phyloP scores from a whole-genome alignment of 163 green algal genomes.

The Scenedesmus sp. region DNA sequence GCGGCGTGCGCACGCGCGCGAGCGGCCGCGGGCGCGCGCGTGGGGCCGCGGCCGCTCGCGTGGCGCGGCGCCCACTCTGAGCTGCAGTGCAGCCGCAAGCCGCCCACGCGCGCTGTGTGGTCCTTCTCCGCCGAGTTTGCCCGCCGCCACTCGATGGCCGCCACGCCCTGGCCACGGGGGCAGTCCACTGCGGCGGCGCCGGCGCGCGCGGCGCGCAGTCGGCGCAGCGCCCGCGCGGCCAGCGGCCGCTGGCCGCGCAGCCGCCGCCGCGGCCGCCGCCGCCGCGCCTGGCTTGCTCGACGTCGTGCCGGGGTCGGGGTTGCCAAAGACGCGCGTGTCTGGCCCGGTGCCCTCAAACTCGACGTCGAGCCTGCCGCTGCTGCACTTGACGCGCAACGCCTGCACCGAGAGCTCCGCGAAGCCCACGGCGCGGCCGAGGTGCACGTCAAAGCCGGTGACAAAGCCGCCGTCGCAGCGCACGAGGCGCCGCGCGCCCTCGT shows the following conservation, averaged over 20 bases:
- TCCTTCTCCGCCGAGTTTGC: constrained; percentile 9
- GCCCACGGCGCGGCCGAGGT: neutral
- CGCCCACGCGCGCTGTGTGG: constrained; percentile 15
- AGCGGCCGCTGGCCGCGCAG: no score
- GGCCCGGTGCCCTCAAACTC: no score
- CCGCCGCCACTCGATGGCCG: constrained; percentile 29
- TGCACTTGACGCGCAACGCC: constrained; percentile 30
- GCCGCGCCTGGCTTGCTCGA: neutral
- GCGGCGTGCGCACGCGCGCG: no score
- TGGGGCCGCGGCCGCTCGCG: no score
- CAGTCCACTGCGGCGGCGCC: constrained; percentile 1
- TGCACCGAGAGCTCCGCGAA: constrained; percentile 13
- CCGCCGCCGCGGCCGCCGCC: neutral
- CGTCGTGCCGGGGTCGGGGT: neutral
- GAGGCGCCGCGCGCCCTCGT: constrained; percentile 27
- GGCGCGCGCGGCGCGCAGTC: no score
- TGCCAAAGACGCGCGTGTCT: no score
- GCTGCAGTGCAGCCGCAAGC: constrained; percentile 23
- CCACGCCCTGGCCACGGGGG: constrained; percentile 14
- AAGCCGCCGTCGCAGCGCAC: constrained; percentile 27
- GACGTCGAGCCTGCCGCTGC: constrained; percentile 16
- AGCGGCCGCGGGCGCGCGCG: no score
- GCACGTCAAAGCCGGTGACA: constrained; percentile 28
- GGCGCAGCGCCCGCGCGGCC: no score
- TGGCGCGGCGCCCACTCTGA: constrained; percentile 34